These are phyloP conservation scores for Dendrobium nobile DNA, from an alignment of 106 monocot species.

Conservation along the genomic window DNA sequence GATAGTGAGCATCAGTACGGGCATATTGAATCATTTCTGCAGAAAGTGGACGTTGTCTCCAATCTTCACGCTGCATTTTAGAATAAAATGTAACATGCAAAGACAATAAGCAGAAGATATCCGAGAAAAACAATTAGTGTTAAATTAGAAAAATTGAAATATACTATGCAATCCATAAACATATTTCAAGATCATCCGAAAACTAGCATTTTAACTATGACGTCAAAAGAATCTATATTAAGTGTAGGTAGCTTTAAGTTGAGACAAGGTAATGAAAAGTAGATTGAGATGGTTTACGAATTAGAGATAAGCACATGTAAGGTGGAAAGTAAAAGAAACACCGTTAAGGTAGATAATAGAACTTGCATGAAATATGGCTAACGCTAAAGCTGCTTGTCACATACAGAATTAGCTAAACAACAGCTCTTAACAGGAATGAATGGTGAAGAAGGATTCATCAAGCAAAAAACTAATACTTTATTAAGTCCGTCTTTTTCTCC, in stretches of 20 bases:
- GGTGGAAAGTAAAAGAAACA: background rate
- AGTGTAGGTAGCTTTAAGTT: background rate
- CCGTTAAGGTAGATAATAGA: background rate
- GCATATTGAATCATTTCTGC: slow-evolving; percentile 84
- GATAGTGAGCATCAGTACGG: slow-evolving; percentile 82
- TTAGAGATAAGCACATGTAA: background rate
- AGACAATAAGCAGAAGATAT: background rate
- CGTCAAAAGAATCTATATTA: background rate
- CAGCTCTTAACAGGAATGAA: no score
- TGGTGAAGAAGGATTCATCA: no score
- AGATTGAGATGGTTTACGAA: background rate
- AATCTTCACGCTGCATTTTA: slow-evolving; percentile 73
- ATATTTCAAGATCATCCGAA: background rate
- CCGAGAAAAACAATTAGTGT: slow-evolving; percentile 1
- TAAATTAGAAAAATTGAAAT: background rate
- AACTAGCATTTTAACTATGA: background rate
- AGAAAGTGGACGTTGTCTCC: slow-evolving; percentile 79
- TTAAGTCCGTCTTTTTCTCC: no score
- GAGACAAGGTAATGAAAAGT: background rate
- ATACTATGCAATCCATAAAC: background rate
- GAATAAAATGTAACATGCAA: background rate
- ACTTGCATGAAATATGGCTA: background rate
- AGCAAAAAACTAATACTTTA: no score
- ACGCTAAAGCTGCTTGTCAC: background rate
- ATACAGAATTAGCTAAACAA: no score